Evolutionary conservation across 139 green algal genomes (phyloP).

Genomic region (Micractinium sp.): DNA sequence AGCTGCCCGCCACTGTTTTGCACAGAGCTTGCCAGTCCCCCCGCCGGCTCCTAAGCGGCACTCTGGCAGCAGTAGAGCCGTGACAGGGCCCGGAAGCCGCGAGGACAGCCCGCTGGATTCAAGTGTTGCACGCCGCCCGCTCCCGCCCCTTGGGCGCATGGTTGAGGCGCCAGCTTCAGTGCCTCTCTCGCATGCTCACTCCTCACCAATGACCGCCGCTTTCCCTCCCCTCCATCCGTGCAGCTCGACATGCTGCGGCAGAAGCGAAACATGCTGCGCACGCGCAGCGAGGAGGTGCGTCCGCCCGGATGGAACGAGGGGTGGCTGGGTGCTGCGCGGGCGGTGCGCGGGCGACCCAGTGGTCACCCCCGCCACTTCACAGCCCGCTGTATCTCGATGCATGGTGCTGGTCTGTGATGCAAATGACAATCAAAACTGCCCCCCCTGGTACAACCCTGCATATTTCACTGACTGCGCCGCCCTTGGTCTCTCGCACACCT

Average conservation of each 20-base stretch:
- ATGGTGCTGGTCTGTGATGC: background rate
- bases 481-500: background rate
- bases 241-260: slow-evolving; percentile 27
- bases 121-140: too few relatives aligned
- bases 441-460: too few relatives aligned
- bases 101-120: too few relatives aligned
- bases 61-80: too few relatives aligned
- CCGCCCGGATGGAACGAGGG: background rate
- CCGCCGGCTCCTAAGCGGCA: too few relatives aligned
- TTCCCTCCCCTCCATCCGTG: background rate
- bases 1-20: background rate
- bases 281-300: slow-evolving; percentile 5
- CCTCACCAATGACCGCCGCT: background rate
- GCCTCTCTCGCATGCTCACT: background rate
- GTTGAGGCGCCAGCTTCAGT: background rate
- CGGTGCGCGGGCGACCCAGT: background rate
- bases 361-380: too few relatives aligned
- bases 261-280: slow-evolving; percentile 27
- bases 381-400: background rate
- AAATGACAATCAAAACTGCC: too few relatives aligned
- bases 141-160: background rate
- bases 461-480: too few relatives aligned
- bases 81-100: too few relatives aligned
- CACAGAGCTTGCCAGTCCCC: too few relatives aligned
- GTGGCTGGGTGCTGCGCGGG: too few relatives aligned